phyloP scores from a whole-genome alignment of 2,329 filamentous ascomycete genomes.

The Sarocladium strictum region DNA sequence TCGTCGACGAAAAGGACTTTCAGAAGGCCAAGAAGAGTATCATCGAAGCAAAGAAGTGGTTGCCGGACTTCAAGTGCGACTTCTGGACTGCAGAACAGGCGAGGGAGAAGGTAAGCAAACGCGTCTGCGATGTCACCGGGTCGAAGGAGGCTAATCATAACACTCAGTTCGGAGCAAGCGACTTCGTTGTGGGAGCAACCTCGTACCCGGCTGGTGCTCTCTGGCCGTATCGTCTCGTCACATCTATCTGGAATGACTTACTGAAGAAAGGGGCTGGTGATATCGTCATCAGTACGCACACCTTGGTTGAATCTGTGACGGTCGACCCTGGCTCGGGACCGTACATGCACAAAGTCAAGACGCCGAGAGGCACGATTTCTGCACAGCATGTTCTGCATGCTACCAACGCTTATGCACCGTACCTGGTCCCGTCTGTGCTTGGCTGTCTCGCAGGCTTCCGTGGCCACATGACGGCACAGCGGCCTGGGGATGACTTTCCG shows the following conservation, averaged over 20 bases:
- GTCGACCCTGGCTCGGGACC: background rate
- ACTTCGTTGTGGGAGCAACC: conserved; percentile 33
- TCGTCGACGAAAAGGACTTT: conserved; percentile 30
- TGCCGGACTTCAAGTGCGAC: conserved; percentile 33
- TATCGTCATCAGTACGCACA: conserved; percentile 33
- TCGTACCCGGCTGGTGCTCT: conserved; percentile 36
- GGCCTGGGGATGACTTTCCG: background rate
- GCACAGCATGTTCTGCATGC: conserved; percentile 18
- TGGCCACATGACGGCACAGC: conserved; percentile 2
- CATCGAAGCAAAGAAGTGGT: conserved; percentile 25
- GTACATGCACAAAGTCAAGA: conserved; percentile 9
- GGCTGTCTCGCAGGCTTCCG: background rate
- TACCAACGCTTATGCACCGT: conserved; percentile 18
- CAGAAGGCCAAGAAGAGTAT: conserved; percentile 24
- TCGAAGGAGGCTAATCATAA: background rate
- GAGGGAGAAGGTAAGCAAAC: conserved; percentile 19
- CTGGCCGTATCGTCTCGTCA: conserved; percentile 45
- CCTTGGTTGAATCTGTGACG: conserved; percentile 25
- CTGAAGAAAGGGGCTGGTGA: conserved; percentile 17
- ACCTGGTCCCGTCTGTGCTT: background rate
- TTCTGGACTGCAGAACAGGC: conserved; percentile 29
- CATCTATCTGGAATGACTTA: conserved; percentile 36
- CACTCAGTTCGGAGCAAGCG: conserved; percentile 3
- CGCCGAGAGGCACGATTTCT: conserved; percentile 16
- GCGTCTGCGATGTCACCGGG: background rate